Evolutionary conservation across 148 eudicot genomes (phyloP), one percentile per base, ranked within the genome.

Genomic region (Chenopodium berlandieri): DNA sequence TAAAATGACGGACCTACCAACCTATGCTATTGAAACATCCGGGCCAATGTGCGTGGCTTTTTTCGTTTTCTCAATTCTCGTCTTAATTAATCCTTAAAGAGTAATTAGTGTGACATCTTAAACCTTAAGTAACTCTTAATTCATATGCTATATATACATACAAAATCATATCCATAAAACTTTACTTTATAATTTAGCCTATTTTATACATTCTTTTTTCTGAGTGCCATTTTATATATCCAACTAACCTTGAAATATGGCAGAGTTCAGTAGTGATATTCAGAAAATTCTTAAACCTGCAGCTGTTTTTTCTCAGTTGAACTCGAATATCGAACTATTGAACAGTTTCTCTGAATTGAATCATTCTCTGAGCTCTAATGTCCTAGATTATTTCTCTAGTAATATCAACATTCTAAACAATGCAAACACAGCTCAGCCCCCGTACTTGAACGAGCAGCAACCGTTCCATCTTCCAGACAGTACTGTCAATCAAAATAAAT

Each of bases 221-320:
- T 50, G 54, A 50, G 54, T 3, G 54, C 54, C 54, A 11, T 50
- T 12, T 17, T 30, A 73, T 54, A 31, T 22, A 56, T 25, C 71
- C 4, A 71, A 27, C 27, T 27, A 27, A 2, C n/a, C 62, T 30
- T 52, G 14, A 11, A 79, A 58, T 60, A 86, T 91, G 91, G 92
- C 84, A 78, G 86, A 89, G 34, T 89, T 85, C 75, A 88, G 22
- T 22, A 75, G 56, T 73, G 85, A 82, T 3, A 60, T 83, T 32
- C 85, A 77, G 48, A 90, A 82, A 75, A 23, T 67, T 71, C 90
- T 84, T 20, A 81, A 89, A 68, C 89, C 75, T 25, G 17, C 76
- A 22, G 50, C 83, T 56, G 80, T 83, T 48, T 80, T 79, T 70
- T 77, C 86, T 60, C 76, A 85, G 25, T 70, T 88, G 78, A 87